Evolutionary conservation across 768 basidiomycete genomes (phyloP).

Genomic region (Coprinopsis sp.): DNA sequence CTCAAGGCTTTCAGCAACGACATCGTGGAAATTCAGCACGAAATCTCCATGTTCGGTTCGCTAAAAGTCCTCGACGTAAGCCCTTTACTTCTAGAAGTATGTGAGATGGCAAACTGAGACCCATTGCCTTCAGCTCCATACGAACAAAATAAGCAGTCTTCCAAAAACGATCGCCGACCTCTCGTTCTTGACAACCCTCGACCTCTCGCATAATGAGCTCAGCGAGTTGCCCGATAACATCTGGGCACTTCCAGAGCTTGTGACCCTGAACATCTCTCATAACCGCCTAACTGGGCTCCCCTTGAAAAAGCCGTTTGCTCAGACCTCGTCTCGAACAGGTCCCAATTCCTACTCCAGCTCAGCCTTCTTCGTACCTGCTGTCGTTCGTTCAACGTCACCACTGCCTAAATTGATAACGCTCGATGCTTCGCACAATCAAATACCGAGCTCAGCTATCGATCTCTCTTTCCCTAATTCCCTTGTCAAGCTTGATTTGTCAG

Average conservation of each 20-base stretch:
- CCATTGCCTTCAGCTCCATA: conserved; percentile 54
- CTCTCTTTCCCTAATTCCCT: conserved; percentile 47
- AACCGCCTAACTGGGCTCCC: conserved; percentile 61
- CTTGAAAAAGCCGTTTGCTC: conserved; percentile 55
- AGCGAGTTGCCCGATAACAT: conserved; percentile 38
- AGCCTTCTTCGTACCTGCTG: conserved; percentile 60
- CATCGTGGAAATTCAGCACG: conserved; percentile 73
- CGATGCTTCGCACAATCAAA: conserved; percentile 63
- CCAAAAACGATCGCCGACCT: conserved; percentile 69
- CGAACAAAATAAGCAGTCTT: conserved; percentile 59
- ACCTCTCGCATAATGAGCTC: conserved; percentile 62
- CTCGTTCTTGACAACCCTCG: conserved; percentile 57
- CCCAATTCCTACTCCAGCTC: conserved; percentile 33
- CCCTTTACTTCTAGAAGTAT: conserved; percentile 7
- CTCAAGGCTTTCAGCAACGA: conserved; percentile 80
- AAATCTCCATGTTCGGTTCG: conserved; percentile 81
- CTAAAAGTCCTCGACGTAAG: conserved; percentile 76
- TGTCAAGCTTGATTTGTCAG: conserved; percentile 57
- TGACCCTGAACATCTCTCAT: conserved; percentile 67
- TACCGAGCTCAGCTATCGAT: conserved; percentile 54
- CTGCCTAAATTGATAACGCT: conserved; percentile 63
- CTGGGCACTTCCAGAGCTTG: conserved; percentile 26
- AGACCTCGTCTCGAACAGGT: conserved; percentile 17
- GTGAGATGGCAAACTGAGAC: not conserved
- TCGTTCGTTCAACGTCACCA: conserved; percentile 58